Base-by-base conservation (phyloP, 2,329 filamentous ascomycete genomes). In the Pseudogymnoascus destructans region DNA sequence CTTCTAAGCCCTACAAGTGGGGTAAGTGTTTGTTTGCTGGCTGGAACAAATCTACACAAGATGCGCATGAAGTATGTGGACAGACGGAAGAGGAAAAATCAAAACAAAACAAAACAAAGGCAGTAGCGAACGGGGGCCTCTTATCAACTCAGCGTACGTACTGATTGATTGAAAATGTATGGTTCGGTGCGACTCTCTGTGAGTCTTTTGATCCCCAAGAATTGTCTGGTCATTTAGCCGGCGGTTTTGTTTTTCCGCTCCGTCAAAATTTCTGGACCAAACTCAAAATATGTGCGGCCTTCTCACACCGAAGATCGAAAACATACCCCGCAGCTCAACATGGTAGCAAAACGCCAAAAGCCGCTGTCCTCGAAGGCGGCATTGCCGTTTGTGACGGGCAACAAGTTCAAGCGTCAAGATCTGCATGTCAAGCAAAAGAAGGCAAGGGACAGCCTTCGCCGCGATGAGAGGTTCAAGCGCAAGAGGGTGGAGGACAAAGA, bases 401-500 rank as follows among this genome's bases (percentile, higher is more conserved):
- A 95, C 73, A 96, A 95, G 71, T 73, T 88, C 19, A 85, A 84
- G 68, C 80, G 93, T 62, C 81, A 93, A 70, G 78, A 85, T 65
- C 79, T 92, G 61, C 86, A 90, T 68, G 77, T 95, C 61, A 83
- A 87, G 65, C 80, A 86, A 68, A 97, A 96, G 74, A 86, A 86
- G 69, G 76, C 79, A 46, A 81, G 81, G 63, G 87, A 89, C 69
- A 85, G 84, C 68, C 75, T 83, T 52, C 87, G 86, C 66, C 84
- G 88, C 66, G 87, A 90, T 66, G 79, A 84, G 66, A 83, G 91
- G 62, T 86, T 90, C 69, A 80, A 81, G 55, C 79, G 89, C 61
- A 90, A 89, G 73, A 88, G 86, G 73, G 87, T 91, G 68, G 93
- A 98, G 72, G 81, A 85, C 63, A 87, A 86, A 70, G 82, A 96